A percentile compares a stretch with the other conserved stretches of the same genome.
Conservation (phyloP, 345 rosid genomes). For the Dovyalis caffra region DNA sequence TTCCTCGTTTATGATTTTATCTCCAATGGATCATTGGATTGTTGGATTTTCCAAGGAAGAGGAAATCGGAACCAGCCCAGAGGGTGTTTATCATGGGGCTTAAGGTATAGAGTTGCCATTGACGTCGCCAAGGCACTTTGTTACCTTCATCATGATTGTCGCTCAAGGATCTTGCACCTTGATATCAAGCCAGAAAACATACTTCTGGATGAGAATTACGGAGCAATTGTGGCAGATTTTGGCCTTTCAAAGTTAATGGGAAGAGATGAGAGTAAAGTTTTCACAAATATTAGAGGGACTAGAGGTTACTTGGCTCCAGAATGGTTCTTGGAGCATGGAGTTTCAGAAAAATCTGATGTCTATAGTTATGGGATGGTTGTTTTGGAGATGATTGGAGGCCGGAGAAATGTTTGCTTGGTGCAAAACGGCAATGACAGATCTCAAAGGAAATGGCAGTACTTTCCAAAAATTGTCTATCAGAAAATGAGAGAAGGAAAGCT, state of each 20-base stretch:
- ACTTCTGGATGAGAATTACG: slow-evolving; percentile 21
- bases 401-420: slow-evolving; percentile 35
- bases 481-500: slow-evolving; percentile 60
- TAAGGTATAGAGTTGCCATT: slow-evolving; percentile 22
- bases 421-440: slow-evolving; percentile 33
- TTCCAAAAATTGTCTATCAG: slow-evolving; percentile 60
- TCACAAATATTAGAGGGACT: slow-evolving; percentile 27
- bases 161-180: slow-evolving; percentile 28
- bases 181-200: slow-evolving; percentile 34
- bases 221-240: slow-evolving; percentile 28
- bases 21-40: slow-evolving; percentile 28
- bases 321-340: slow-evolving; percentile 25
- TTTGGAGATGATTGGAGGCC: slow-evolving; percentile 26
- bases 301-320: slow-evolving; percentile 32
- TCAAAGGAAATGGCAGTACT: slow-evolving; percentile 56
- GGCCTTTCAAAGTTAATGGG: slow-evolving; percentile 25
- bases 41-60: slow-evolving; percentile 24
- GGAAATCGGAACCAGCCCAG: slow-evolving; percentile 20
- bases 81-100: slow-evolving; percentile 58
- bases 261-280: slow-evolving; percentile 23
- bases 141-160: slow-evolving; percentile 30
- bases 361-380: slow-evolving; percentile 33
- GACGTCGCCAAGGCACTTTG: slow-evolving; percentile 34
- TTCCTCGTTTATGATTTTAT: slow-evolving; percentile 23
- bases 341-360: slow-evolving; percentile 31